A percentile compares a stretch with the other conserved stretches of the same genome.
Evolutionary conservation across 2,329 filamentous ascomycete genomes (phyloP).

Genomic region (Cryphonectria naterciae): DNA sequence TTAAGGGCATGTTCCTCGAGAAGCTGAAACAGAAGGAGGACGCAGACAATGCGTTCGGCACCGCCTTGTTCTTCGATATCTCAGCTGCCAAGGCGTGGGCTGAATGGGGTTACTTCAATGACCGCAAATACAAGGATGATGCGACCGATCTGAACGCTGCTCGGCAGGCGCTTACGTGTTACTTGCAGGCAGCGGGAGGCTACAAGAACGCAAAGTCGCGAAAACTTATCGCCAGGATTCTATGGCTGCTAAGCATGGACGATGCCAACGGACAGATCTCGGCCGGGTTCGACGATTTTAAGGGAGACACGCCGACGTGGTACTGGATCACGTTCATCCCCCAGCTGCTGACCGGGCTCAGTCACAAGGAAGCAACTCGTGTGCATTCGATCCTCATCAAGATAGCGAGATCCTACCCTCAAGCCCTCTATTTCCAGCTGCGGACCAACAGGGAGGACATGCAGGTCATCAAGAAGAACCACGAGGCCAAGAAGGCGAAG

Average conservation of each 20-base stretch:
- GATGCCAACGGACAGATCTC: constrained; percentile 83
- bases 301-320: constrained; percentile 96
- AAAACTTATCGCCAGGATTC: constrained; percentile 87
- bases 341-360: constrained; percentile 88
- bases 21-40: constrained; percentile 90
- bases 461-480: constrained; percentile 85
- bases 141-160: constrained; percentile 80
- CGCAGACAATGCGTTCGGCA: constrained; percentile 91
- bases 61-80: constrained; percentile 93
- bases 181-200: constrained; percentile 91
- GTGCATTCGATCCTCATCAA: constrained; percentile 86
- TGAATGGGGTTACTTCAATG: constrained; percentile 98
- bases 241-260: constrained; percentile 95
- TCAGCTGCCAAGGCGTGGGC: constrained; percentile 97
- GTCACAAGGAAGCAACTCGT: constrained; percentile 86
- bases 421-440: constrained; percentile 94
- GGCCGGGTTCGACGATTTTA: constrained; percentile 90
- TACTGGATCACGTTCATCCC: constrained; percentile 99
- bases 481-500: constrained; percentile 70
- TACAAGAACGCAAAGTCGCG: constrained; percentile 97
- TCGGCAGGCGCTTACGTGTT: constrained; percentile 91
- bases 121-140: constrained; percentile 92
- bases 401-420: constrained; percentile 94
- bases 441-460: constrained; percentile 94
- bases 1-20: constrained; percentile 99